Evolutionary conservation across 2,329 filamentous ascomycete genomes (phyloP), one percentile per base, ranked within the genome.

Genomic region (Ceratocystis lukuohia): DNA sequence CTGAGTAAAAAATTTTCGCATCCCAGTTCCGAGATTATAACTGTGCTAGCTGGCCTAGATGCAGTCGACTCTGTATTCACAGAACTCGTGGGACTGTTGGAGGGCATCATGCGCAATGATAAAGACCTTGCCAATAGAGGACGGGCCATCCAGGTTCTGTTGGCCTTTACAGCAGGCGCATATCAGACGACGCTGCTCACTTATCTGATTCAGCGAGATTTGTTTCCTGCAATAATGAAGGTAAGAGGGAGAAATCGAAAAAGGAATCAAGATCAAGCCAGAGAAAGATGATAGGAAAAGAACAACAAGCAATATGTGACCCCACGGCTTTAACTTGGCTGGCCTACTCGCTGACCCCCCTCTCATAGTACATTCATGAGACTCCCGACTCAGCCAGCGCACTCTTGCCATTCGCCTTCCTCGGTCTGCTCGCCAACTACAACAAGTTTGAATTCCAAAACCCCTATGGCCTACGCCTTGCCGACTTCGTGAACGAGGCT

Each of bases 391-490:
- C 83, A 44, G 77, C 80, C 20, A 80, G 82, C 71, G 84, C 84
- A 67, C 82, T 90, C 56, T 84, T 89, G 67, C 88, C 93, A 0
- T 91, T 96, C 70, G 84, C 88, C 15, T 82, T 97, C 8, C 80
- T 96, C 22, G 93, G 93, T 12, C 80, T 97, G 3, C 79, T 99
- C 65, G 89, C 90, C 70, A 99, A 97, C 77, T 97, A 97, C 81
- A 97, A 99, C 82, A 99, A 97, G 75, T 99, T 99, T 73, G 94
- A 99, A 75, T 93, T 95, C 67, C 92, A 96, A 74, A 99, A 99
- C 71, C 93, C 93, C 0, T 99, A 99, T 72, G 88, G 94, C 71
- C 79, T 95, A 69, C 88, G 93, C 33, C 82, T 99, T 17, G 91
- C 93, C 71, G 92, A 97, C 74, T 97, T 97, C 75, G 91, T 96